These are phyloP conservation scores for Solanum rostratum DNA, from an alignment of 257 asterid genomes.

Conservation along the genomic window DNA sequence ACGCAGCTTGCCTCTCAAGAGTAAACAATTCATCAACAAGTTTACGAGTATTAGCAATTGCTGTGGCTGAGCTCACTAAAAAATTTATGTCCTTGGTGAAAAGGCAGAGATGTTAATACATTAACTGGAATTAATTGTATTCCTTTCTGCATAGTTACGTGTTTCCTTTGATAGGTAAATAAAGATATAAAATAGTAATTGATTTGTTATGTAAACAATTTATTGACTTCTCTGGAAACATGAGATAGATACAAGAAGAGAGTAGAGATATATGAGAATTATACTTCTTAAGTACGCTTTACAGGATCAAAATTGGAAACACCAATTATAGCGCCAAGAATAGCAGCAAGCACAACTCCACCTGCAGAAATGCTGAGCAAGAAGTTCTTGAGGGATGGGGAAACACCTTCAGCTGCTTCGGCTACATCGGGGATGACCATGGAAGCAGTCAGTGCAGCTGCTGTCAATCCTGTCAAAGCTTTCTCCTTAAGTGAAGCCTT, in stretches of 20 bases:
- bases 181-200: not conserved
- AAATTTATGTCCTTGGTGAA: not conserved
- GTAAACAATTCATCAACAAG: not conserved
- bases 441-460: slow-evolving; percentile 71
- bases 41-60: not conserved
- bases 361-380: slow-evolving; percentile 79
- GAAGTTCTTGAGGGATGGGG: slow-evolving; percentile 84
- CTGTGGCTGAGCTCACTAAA: not conserved
- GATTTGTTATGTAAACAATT: not conserved
- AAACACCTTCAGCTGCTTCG: slow-evolving; percentile 52
- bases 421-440: slow-evolving; percentile 64
- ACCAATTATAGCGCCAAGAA: slow-evolving; percentile 55
- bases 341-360: slow-evolving; percentile 52
- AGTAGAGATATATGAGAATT: not conserved
- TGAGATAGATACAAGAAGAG: slow-evolving; percentile 16
- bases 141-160: not conserved
- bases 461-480: slow-evolving; percentile 62
- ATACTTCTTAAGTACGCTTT: slow-evolving; percentile 46
- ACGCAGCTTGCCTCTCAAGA: not conserved
- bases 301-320: slow-evolving; percentile 88
- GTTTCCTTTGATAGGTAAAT: not conserved
- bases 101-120: not conserved
- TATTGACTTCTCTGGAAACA: slow-evolving; percentile 14
- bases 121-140: not conserved
- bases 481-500: slow-evolving; percentile 70